These are phyloP conservation scores for Leccinum boreale DNA, from an alignment of 768 basidiomycete species.

Conservation along the genomic window DNA sequence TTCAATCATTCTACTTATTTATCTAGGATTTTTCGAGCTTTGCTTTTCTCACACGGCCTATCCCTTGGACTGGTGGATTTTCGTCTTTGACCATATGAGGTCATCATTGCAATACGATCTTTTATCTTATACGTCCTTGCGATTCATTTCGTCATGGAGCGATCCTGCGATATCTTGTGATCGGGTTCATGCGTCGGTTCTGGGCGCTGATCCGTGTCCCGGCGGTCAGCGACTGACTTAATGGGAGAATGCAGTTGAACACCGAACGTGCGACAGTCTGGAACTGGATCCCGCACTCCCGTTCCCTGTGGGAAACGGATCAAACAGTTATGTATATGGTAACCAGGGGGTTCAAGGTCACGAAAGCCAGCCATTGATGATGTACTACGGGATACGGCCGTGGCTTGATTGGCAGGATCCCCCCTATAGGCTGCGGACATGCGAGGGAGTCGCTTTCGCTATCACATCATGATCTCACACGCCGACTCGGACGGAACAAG, in stretches of 20 bases:
- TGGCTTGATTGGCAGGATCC: background rate
- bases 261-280: background rate
- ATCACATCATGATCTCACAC: too few relatives aligned
- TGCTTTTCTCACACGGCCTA: background rate
- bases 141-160: background rate
- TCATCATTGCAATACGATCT: background rate
- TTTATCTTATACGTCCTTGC: background rate
- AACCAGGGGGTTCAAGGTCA: background rate
- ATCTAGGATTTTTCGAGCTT: background rate
- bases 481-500: too few relatives aligned
- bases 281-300: background rate
- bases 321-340: background rate
- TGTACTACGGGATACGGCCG: background rate
- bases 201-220: constrained; percentile 1
- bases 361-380: background rate
- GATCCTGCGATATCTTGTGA: background rate
- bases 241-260: background rate
- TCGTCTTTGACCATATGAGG: background rate
- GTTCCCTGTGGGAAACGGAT: background rate
- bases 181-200: background rate
- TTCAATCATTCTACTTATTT: background rate
- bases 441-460: too few relatives aligned
- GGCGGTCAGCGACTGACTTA: background rate
- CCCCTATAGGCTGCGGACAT: background rate
- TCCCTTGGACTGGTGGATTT: background rate